Percentiles rank a stretch among this genome's conserved stretches.
phyloP scores from a whole-genome alignment of 352 stramenopile species.

The Globisporangium cylindrosporum region DNA sequence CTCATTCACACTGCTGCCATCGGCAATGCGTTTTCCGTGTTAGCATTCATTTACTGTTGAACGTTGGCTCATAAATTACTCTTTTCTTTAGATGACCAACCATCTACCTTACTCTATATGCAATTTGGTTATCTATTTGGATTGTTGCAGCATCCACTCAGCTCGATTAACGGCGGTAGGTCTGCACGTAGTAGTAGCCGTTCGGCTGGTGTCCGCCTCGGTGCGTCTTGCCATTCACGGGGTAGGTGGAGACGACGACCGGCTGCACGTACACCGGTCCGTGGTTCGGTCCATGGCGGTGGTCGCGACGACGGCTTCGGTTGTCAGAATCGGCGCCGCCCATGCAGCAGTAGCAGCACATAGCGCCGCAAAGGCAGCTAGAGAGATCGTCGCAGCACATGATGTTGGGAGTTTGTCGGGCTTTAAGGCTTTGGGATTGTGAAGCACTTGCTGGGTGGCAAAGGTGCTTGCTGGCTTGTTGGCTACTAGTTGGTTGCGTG shows the following conservation, averaged over 20 bases:
- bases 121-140: neutral
- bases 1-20: neutral
- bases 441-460: neutral
- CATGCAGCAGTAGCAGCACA: conserved; percentile 22
- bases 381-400: conserved; percentile 31
- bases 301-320: conserved; percentile 14
- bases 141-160: neutral
- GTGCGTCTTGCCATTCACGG: conserved; percentile 1
- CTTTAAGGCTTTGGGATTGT: neutral
- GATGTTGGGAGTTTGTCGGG: neutral
- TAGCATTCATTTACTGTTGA: neutral
- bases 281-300: conserved; percentile 8
- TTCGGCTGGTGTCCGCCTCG: conserved; percentile 8
- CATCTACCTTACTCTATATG: neutral
- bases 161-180: neutral
- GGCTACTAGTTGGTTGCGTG: neutral
- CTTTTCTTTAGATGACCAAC: neutral
- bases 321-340: conserved; percentile 17
- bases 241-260: conserved; percentile 22
- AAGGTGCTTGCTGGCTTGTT: neutral
- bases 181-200: conserved; percentile 17
- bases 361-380: conserved; percentile 30
- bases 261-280: conserved; percentile 37
- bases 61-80: neutral
- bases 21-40: neutral